phyloP scores from a whole-genome alignment of 1,139 yeast species.

The Geotrichum histeridarum region DNA sequence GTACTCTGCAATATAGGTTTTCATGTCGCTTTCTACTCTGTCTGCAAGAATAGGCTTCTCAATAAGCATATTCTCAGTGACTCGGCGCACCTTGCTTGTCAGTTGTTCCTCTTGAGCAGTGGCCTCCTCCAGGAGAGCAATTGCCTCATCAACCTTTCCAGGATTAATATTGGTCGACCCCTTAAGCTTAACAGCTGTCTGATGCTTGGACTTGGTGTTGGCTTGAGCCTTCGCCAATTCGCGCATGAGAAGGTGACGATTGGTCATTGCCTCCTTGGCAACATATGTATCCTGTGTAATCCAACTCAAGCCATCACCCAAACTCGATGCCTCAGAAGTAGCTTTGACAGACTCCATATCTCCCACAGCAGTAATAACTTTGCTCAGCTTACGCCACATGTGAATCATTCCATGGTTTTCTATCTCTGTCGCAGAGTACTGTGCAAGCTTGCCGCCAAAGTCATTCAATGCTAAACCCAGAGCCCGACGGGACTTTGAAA shows the following conservation, averaged over 20 bases:
- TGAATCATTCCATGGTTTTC: constrained; percentile 66
- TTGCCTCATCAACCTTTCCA: constrained; percentile 83
- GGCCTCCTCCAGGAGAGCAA: constrained; percentile 72
- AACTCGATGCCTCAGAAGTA: constrained; percentile 64
- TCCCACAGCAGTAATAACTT: constrained; percentile 62
- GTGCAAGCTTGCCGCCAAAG: constrained; percentile 53
- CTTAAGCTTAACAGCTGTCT: constrained; percentile 68
- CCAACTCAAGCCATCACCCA: constrained; percentile 69
- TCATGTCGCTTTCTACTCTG: constrained; percentile 55
- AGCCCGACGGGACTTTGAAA: constrained; percentile 51
- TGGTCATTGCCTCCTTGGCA: constrained; percentile 88
- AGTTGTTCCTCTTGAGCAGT: constrained; percentile 72
- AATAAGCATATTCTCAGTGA: constrained; percentile 78
- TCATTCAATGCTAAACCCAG: constrained; percentile 58
- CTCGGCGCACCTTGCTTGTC: constrained; percentile 68
- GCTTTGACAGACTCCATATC: constrained; percentile 74
- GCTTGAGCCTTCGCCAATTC: constrained; percentile 78
- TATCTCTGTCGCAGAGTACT: constrained; percentile 49
- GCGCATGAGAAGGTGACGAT: constrained; percentile 86
- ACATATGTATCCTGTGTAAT: constrained; percentile 73
- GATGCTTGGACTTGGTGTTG: constrained; percentile 63
- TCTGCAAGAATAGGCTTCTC: constrained; percentile 59
- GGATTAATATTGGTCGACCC: constrained; percentile 77
- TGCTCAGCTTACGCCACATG: constrained; percentile 76
- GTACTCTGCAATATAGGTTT: constrained; percentile 51